These are phyloP conservation scores for Fraxinus sp. DNA, from an alignment of 305 asterid species.

Conservation along the genomic window DNA sequence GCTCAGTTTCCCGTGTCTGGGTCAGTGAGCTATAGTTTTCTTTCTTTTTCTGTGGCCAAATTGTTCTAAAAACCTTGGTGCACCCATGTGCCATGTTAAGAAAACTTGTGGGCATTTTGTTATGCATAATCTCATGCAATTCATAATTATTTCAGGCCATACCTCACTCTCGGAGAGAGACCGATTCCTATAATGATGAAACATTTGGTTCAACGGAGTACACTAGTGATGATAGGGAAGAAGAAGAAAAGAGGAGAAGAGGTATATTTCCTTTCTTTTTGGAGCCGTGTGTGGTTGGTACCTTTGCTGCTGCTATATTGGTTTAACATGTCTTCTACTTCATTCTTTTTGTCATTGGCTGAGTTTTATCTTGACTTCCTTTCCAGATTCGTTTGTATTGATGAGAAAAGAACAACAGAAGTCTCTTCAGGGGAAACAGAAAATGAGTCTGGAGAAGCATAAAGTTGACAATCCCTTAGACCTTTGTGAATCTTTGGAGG, in stretches of 20 bases:
- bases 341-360: not conserved
- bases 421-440: conserved; percentile 81
- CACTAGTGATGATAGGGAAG: conserved; percentile 76
- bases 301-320: not conserved
- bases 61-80: not conserved
- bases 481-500: conserved; percentile 39
- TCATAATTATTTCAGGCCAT: conserved; percentile 37
- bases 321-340: not conserved
- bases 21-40: not conserved
- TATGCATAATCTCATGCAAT: conserved; percentile 22
- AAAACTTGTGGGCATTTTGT: not conserved
- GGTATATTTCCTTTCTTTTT: conserved; percentile 46
- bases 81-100: not conserved
- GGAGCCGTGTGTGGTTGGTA: conserved; percentile 21
- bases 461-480: conserved; percentile 42
- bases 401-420: conserved; percentile 95
- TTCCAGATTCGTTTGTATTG: conserved; percentile 49
- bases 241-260: conserved; percentile 94
- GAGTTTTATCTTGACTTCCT: not conserved
- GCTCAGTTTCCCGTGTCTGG: not conserved
- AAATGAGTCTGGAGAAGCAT: conserved; percentile 44
- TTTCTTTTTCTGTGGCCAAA: not conserved
- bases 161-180: conserved; percentile 70
- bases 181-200: conserved; percentile 78
- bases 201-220: conserved; percentile 85